Evolutionary conservation across 2,329 filamentous ascomycete species (phyloP), one percentile per base, ranked within the genome.

Genomic region (Diaporthe caulivora): DNA sequence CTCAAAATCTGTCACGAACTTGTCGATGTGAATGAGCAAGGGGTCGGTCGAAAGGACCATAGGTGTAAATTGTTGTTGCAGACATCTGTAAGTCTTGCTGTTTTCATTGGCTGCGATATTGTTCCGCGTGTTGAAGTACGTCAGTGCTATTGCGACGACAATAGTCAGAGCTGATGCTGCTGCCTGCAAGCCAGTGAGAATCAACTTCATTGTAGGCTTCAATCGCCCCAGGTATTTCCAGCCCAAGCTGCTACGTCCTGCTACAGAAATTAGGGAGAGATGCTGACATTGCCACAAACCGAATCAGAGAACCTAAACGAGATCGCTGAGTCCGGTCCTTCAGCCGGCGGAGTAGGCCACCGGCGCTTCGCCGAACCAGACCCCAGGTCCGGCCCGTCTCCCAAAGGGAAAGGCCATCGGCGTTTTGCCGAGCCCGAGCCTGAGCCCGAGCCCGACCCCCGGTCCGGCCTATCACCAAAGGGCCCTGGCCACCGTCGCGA

Each of bases 1-100:
- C 9, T 64, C 58, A 17, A 64, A 64, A 31, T 24, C 11, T 13
- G 58, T 64, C 40, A 64, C 58, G n/a, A 64, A 64, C 58, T 64
- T 40, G 18, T 64, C 58, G 17, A 64, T 64, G 26, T 64, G 58
- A 17, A 64, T 64, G 26, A 64, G 58, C 10, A 64, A 31, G 11
- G 42, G 58, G 11, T 64, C 42, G 17, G 58, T 24, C 18, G 58
- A 49, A 26, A 64, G 58, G 26, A 64, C 47, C 26, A 34, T 47
- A 18, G 58, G 26, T 26, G 9, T 2, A 10, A 49, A 64, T 31
- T 9, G 26, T 34, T 64, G 47, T 11, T 11, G 58, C 29, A 34
- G 26, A 21, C 58, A 64, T 34, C 3, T 2, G 42, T 64, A 49
- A 1, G 42, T 64, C 10, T 6, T 17, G 15, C 34, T 49, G 10